phyloP scores from a whole-genome alignment of 257 asterid species.

The Ocimum tenuiflorum region DNA sequence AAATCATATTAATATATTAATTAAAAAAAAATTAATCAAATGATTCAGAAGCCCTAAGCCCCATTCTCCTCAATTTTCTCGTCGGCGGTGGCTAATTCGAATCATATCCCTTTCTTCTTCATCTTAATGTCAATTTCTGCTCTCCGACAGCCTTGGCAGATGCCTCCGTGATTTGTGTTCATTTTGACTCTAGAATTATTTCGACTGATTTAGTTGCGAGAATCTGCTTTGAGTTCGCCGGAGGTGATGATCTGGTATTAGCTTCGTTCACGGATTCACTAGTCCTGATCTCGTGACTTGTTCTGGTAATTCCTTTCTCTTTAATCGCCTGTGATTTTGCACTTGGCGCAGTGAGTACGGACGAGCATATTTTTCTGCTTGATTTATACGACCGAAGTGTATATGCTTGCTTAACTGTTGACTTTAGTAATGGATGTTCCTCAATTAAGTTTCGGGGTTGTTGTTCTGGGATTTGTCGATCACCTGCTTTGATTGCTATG shows the following conservation, averaged over 20 bases:
- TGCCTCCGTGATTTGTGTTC: neutral
- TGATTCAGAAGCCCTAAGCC: constrained; percentile 27
- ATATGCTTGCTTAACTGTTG: neutral
- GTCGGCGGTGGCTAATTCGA: constrained; percentile 25
- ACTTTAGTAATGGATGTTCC: constrained; percentile 7
- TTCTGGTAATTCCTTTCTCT: constrained; percentile 15
- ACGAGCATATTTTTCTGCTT: neutral
- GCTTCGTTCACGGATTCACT: neutral
- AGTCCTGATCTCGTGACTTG: neutral
- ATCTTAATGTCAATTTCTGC: constrained; percentile 3
- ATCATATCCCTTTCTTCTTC: constrained; percentile 15
- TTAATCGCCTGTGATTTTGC: neutral
- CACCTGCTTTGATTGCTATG: constrained; percentile 21
- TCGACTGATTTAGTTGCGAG: constrained; percentile 18
- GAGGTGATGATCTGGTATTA: constrained; percentile 11
- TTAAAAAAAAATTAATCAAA: no score
- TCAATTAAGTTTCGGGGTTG: constrained; percentile 3
- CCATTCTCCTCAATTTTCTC: constrained; percentile 12
- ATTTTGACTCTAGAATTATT: neutral
- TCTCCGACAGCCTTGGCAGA: neutral
- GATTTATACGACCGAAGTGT: constrained; percentile 4
- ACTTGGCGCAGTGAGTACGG: neutral
- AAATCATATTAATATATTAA: neutral
- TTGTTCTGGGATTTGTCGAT: constrained; percentile 9
- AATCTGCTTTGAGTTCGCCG: constrained; percentile 4